Conservation (phyloP, 2,329 filamentous ascomycete genomes). For the Fusarium sp. region DNA sequence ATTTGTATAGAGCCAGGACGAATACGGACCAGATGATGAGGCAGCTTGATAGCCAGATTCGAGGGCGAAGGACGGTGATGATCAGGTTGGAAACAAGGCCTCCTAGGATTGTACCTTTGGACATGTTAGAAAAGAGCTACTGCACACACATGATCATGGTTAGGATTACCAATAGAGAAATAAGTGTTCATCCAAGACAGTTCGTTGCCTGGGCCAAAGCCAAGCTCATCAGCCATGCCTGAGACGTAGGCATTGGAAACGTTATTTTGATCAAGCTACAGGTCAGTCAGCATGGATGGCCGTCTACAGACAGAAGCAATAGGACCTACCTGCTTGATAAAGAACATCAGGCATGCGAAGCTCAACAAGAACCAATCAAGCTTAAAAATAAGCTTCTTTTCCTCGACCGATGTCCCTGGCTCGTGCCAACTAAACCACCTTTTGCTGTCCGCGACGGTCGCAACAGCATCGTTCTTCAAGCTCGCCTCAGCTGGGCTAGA, state of each 20-base stretch:
- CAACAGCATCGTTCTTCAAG: not conserved
- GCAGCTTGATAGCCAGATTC: constrained; percentile 54
- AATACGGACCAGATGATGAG: constrained; percentile 51
- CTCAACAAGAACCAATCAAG: constrained; percentile 58
- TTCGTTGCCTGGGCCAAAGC: constrained; percentile 52
- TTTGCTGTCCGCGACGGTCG: not conserved
- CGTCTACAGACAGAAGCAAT: not conserved
- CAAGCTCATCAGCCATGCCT: constrained; percentile 58
- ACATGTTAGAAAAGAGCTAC: too few relatives aligned
- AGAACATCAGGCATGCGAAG: constrained; percentile 54
- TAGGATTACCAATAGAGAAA: constrained; percentile 52
- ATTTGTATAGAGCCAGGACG: constrained; percentile 52
- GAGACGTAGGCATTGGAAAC: constrained; percentile 60
- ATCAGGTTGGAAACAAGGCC: constrained; percentile 55
- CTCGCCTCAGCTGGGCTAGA: not conserved
- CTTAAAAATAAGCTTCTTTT: constrained; percentile 58
- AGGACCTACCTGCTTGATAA: constrained; percentile 51
- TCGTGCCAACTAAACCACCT: constrained; percentile 55
- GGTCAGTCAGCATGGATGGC: constrained; percentile 8
- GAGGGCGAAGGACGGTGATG: constrained; percentile 54
- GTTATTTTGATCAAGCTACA: constrained; percentile 55
- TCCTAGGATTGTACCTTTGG: constrained; percentile 51
- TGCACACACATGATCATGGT: too few relatives aligned
- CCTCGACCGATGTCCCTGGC: constrained; percentile 50
- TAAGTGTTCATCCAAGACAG: constrained; percentile 58